Evolutionary conservation across 306 rosid species (phyloP).

Genomic region (Luffa acutangula): DNA sequence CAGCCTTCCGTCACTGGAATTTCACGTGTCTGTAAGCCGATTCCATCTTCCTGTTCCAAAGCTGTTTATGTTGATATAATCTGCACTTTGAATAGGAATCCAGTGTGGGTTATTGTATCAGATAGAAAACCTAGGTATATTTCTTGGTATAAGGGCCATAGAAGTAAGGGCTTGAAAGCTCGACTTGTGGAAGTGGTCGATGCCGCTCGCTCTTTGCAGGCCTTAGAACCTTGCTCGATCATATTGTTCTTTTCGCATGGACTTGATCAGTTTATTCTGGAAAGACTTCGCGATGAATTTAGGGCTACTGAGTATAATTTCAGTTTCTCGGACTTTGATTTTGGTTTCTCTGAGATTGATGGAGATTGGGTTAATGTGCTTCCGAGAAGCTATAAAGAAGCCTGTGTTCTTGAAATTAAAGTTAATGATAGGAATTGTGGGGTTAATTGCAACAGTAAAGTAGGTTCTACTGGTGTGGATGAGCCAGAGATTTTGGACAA

Average conservation of each 20-base stretch:
- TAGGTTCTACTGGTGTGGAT: slow-evolving; percentile 15
- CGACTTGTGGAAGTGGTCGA: slow-evolving; percentile 47
- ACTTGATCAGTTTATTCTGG: slow-evolving; percentile 21
- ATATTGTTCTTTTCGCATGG: slow-evolving; percentile 75
- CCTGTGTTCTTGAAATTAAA: slow-evolving; percentile 51
- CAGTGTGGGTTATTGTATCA: slow-evolving; percentile 88
- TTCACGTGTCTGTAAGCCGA: slow-evolving; percentile 81
- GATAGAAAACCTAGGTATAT: slow-evolving; percentile 70
- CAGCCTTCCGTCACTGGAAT: slow-evolving; percentile 71
- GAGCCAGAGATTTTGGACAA: slow-evolving; percentile 15
- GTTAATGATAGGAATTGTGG: slow-evolving; percentile 12
- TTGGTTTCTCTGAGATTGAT: slow-evolving; percentile 40
- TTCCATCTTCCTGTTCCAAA: slow-evolving; percentile 33
- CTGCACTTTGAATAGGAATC: slow-evolving; percentile 52
- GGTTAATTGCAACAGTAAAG: slow-evolving; percentile 16
- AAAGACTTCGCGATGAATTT: slow-evolving; percentile 39
- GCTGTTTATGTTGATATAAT: slow-evolving; percentile 58
- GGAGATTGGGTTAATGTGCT: slow-evolving; percentile 57
- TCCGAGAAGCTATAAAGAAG: slow-evolving; percentile 39
- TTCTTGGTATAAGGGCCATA: slow-evolving; percentile 38
- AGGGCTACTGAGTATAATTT: slow-evolving; percentile 43
- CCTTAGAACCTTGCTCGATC: slow-evolving; percentile 68
- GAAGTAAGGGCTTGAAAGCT: slow-evolving; percentile 49
- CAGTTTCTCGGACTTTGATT: slow-evolving; percentile 37
- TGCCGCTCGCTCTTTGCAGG: slow-evolving; percentile 41